phyloP scores from a whole-genome alignment of 2,329 filamentous ascomycete species.

The Xylariaceae sp. region DNA sequence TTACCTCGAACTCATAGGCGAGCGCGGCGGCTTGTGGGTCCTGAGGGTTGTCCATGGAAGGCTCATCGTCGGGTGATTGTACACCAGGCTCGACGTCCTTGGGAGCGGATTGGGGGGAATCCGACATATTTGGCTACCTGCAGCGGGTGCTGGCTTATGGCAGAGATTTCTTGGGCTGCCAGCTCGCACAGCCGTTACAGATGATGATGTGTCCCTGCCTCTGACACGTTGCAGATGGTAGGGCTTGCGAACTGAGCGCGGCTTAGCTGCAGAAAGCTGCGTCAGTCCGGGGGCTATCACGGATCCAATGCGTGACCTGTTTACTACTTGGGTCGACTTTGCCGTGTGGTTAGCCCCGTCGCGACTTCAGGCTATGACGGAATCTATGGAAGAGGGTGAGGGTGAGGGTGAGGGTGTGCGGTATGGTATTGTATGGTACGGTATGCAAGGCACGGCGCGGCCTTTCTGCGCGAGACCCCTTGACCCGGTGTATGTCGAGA shows the following conservation, averaged over 20 bases:
- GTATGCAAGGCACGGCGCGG: no score
- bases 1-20: slow-evolving; percentile 93
- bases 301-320: slow-evolving; percentile 24
- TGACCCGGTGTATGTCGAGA: no score
- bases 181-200: slow-evolving; percentile 47
- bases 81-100: slow-evolving; percentile 91
- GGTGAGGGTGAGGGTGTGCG: slow-evolving; percentile 13
- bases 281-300: slow-evolving; percentile 39
- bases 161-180: slow-evolving; percentile 47
- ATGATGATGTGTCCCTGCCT: slow-evolving; percentile 51
- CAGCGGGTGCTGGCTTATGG: slow-evolving; percentile 57
- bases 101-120: slow-evolving; percentile 74
- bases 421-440: slow-evolving; percentile 3
- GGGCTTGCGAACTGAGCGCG: slow-evolving; percentile 42
- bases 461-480: no score
- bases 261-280: slow-evolving; percentile 47
- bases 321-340: slow-evolving; percentile 18
- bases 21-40: slow-evolving; percentile 69
- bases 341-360: slow-evolving; percentile 28
- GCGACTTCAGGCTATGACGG: slow-evolving; percentile 41
- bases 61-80: slow-evolving; percentile 90
- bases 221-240: slow-evolving; percentile 53
- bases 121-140: slow-evolving; percentile 86
- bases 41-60: slow-evolving; percentile 83
- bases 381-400: slow-evolving; percentile 18